Conservation (phyloP, 23 red algal species). For the Cyanidiococcus yangmingshanensis region DNA sequence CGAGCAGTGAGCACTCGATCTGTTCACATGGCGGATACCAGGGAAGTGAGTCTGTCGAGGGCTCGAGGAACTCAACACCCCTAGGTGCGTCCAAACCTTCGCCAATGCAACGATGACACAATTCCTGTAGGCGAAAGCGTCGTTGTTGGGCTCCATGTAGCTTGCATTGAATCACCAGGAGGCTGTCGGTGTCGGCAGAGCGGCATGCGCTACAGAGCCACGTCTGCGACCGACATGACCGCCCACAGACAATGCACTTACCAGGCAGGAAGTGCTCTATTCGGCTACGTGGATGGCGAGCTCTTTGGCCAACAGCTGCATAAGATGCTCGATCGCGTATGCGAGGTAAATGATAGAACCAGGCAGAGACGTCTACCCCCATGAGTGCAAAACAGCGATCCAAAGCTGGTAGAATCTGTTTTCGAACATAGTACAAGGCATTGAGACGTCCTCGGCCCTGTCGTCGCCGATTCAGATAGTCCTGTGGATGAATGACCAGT, state of each 20-base stretch:
- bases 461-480: conserved; percentile 26
- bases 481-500: conserved; percentile 48
- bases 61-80: too few relatives aligned
- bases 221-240: not conserved
- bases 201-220: not conserved
- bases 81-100: not conserved
- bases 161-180: not conserved
- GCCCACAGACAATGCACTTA: not conserved
- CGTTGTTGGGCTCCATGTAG: not conserved
- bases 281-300: not conserved
- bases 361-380: conserved; percentile 45
- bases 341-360: conserved; percentile 69
- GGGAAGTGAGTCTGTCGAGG: too few relatives aligned
- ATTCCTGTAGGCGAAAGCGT: not conserved
- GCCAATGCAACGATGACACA: not conserved
- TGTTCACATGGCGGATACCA: conserved; percentile 11
- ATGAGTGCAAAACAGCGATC: conserved; percentile 57
- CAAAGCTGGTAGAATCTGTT: conserved; percentile 73
- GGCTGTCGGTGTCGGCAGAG: not conserved
- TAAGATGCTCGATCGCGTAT: not conserved
- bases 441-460: conserved; percentile 44
- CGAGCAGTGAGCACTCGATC: not conserved
- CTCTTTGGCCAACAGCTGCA: not conserved
- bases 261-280: not conserved
- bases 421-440: conserved; percentile 84